A percentile compares a stretch with the other conserved stretches of the same genome.
phyloP scores from a whole-genome alignment of 129 eudicot species.

The Ambrosia artemisiifolia region DNA sequence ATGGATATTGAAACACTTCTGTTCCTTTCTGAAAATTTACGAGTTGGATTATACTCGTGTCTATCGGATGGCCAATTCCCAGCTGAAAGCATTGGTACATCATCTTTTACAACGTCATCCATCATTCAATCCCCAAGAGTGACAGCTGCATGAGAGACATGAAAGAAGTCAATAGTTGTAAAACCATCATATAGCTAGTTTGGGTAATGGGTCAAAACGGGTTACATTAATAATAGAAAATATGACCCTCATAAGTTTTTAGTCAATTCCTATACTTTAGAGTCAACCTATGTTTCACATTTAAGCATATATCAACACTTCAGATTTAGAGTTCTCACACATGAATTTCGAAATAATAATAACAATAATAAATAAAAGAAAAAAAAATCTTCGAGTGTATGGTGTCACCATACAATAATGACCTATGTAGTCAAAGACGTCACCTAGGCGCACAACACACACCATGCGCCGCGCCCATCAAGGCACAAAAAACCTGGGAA shows the following conservation, averaged over 20 bases:
- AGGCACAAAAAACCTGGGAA: no score
- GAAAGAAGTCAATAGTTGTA: neutral
- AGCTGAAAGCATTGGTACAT: slow-evolving; percentile 47
- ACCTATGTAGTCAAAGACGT: no score
- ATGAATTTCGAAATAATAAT: neutral
- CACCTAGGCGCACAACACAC: no score
- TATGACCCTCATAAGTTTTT: neutral
- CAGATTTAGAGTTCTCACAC: no score
- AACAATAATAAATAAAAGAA: no score
- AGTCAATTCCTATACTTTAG: neutral
- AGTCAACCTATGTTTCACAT: neutral
- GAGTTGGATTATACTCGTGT: slow-evolving; percentile 24
- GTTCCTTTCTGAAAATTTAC: slow-evolving; percentile 31
- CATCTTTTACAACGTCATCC: slow-evolving; percentile 59
- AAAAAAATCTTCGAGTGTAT: no score
- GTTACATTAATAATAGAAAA: neutral
- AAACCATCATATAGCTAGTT: neutral
- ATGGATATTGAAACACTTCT: slow-evolving; percentile 69
- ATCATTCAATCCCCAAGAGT: slow-evolving; percentile 30
- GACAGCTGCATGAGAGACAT: slow-evolving; percentile 34
- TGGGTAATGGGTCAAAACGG: neutral
- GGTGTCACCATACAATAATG: no score
- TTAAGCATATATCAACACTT: no score
- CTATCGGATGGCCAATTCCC: slow-evolving; percentile 32
- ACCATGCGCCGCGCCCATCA: no score